Conservation (phyloP, 2,329 filamentous ascomycete genomes). For the Sphaceloma murrayae region DNA sequence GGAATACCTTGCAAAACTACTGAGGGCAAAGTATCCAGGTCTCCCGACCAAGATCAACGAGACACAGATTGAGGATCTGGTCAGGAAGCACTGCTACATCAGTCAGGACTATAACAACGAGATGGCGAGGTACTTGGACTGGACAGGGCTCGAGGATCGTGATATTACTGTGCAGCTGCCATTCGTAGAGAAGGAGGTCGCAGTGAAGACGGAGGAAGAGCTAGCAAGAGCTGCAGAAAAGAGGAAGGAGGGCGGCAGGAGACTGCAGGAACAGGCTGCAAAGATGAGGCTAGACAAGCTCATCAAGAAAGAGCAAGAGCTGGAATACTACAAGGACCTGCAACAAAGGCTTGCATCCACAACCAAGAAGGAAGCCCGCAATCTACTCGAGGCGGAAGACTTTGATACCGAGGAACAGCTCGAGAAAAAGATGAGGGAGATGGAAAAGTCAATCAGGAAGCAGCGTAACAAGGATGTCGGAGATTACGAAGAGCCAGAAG, state of each 20-base stretch:
- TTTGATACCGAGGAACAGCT: conserved; percentile 83
- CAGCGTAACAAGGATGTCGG: conserved; percentile 90
- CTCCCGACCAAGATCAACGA: conserved; percentile 67
- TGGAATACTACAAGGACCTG: conserved; percentile 85
- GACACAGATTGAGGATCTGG: conserved; percentile 77
- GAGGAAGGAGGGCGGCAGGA: conserved; percentile 84
- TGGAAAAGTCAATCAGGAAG: conserved; percentile 82
- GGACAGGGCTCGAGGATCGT: conserved; percentile 82
- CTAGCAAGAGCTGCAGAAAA: conserved; percentile 82
- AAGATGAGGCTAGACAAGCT: conserved; percentile 95
- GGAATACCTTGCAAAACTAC: conserved; percentile 82
- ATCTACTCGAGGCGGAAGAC: conserved; percentile 79
- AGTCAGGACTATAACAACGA: conserved; percentile 76
- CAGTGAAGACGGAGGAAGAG: conserved; percentile 92
- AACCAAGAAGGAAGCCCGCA: conserved; percentile 82
- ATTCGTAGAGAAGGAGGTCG: conserved; percentile 78
- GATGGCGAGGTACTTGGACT: conserved; percentile 68
- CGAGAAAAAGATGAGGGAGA: conserved; percentile 74
- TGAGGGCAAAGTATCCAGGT: conserved; percentile 82
- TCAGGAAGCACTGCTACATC: conserved; percentile 82
- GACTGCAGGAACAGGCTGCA: conserved; percentile 88
- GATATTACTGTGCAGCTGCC: conserved; percentile 88
- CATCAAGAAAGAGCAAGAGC: conserved; percentile 88
- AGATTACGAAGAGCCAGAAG: conserved; percentile 63
- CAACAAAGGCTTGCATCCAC: conserved; percentile 58